phyloP scores from a whole-genome alignment of 1,284 basidiomycete species.

The Irpex rosettiformis region DNA sequence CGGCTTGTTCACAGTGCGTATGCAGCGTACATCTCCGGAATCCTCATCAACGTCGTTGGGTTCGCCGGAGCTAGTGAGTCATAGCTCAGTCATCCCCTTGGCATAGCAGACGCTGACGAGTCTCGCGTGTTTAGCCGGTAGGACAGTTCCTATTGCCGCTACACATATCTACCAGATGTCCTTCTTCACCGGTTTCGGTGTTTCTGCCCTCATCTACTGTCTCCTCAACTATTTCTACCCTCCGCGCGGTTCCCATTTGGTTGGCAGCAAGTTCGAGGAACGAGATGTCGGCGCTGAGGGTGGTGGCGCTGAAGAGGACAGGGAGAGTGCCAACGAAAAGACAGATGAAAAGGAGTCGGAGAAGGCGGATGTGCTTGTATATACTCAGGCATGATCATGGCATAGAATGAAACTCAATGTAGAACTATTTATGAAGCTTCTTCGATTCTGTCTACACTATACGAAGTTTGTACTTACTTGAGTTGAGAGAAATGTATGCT shows the following conservation, averaged over 20 bases:
- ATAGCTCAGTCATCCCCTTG: constrained; percentile 13
- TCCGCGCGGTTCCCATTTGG: constrained; percentile 38
- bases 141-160: constrained; percentile 57
- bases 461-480: too few species aligned
- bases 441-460: too few species aligned
- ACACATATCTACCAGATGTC: constrained; percentile 71
- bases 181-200: constrained; percentile 77
- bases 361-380: neutral
- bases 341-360: neutral
- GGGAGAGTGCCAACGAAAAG: neutral
- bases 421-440: neutral
- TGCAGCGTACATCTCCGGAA: constrained; percentile 69
- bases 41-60: constrained; percentile 80
- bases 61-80: constrained; percentile 58
- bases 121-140: constrained; percentile 40
- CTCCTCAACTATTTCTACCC: constrained; percentile 57
- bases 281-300: constrained; percentile 46
- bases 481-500: too few species aligned
- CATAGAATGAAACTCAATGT: neutral
- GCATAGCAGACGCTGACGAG: constrained; percentile 2
- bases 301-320: neutral
- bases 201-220: constrained; percentile 65
- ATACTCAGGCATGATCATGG: neutral
- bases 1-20: constrained; percentile 65
- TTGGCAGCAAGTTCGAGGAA: constrained; percentile 52